A percentile compares a stretch with the other conserved stretches of the same genome.
Conservation (phyloP, 768 basidiomycete genomes). For the Polyporus arcularius region DNA sequence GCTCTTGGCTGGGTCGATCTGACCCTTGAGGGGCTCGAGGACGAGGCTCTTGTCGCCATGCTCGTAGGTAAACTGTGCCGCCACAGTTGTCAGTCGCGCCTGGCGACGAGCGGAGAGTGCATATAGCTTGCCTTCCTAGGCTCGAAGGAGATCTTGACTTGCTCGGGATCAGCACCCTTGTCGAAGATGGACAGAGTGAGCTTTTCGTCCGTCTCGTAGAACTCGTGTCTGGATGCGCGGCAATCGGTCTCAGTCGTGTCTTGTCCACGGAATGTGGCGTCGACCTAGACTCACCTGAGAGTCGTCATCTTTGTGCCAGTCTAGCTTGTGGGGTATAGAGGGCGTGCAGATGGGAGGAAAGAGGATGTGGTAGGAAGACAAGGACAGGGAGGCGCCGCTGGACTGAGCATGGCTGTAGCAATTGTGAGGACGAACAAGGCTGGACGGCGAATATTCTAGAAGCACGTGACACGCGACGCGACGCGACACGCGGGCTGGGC, state of each 20-base stretch:
- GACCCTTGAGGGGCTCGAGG: slow-evolving; percentile 80
- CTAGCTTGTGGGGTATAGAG: neutral
- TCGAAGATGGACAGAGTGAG: slow-evolving; percentile 79
- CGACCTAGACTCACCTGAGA: slow-evolving; percentile 1
- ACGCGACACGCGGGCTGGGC: neutral
- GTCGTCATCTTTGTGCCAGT: neutral
- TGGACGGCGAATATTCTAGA: slow-evolving; percentile 22
- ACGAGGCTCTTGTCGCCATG: slow-evolving; percentile 71
- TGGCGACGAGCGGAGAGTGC: slow-evolving; percentile 4
- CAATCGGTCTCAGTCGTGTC: neutral
- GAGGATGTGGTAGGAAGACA: neutral
- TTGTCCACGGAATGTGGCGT: neutral
- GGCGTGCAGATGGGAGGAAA: neutral
- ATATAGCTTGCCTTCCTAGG: slow-evolving; percentile 54
- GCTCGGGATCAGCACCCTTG: slow-evolving; percentile 66
- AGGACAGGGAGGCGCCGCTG: neutral
- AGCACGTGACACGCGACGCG: slow-evolving; percentile 18
- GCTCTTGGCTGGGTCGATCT: slow-evolving; percentile 67
- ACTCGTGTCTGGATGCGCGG: slow-evolving; percentile 63
- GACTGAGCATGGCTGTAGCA: neutral
- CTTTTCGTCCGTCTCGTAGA: slow-evolving; percentile 82
- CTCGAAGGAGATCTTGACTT: slow-evolving; percentile 63
- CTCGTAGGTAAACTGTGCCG: slow-evolving; percentile 54
- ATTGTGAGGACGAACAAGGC: slow-evolving; percentile 8
- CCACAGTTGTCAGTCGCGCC: slow-evolving; percentile 6